phyloP scores from a whole-genome alignment of 2,329 filamentous ascomycete genomes.

The Microdochium trichocladiopsis region DNA sequence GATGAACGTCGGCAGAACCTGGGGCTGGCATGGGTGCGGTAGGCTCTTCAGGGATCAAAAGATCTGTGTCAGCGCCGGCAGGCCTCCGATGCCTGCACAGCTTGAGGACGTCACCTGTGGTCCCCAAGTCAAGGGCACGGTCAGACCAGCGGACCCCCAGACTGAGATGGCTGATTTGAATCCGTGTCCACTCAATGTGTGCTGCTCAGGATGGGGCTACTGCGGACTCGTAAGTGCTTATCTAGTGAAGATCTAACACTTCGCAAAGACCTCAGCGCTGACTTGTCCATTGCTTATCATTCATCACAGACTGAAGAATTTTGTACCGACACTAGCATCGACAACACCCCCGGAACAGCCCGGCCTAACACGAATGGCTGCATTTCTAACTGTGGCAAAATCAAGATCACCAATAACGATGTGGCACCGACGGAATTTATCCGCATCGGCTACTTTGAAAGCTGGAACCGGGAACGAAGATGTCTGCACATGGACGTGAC shows the following conservation, averaged over 20 bases:
- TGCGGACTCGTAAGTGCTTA: neutral
- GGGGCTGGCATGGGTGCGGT: neutral
- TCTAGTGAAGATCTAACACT: neutral
- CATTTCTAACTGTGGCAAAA: slow-evolving; percentile 5
- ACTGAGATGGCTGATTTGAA: neutral
- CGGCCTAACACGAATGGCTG: no score
- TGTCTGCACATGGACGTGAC: slow-evolving; percentile 1
- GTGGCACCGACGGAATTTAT: neutral
- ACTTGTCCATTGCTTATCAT: neutral
- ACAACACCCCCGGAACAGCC: no score
- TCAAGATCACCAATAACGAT: slow-evolving; percentile 2
- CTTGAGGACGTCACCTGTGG: neutral
- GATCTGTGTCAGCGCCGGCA: neutral
- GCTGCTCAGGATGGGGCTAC: no score
- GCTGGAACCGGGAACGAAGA: slow-evolving; percentile 1
- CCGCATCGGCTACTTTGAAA: slow-evolving; percentile 2
- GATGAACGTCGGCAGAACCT: neutral
- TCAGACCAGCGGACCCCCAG: neutral
- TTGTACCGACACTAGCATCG: neutral
- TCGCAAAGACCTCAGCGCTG: neutral
- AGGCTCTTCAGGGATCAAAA: neutral
- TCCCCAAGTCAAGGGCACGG: neutral
- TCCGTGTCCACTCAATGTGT: neutral
- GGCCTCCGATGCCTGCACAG: neutral
- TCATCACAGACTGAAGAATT: neutral